Conservation (phyloP, 225 moss, liverwort and hornwort genomes). For the Pseudisothecium myosuroides region DNA sequence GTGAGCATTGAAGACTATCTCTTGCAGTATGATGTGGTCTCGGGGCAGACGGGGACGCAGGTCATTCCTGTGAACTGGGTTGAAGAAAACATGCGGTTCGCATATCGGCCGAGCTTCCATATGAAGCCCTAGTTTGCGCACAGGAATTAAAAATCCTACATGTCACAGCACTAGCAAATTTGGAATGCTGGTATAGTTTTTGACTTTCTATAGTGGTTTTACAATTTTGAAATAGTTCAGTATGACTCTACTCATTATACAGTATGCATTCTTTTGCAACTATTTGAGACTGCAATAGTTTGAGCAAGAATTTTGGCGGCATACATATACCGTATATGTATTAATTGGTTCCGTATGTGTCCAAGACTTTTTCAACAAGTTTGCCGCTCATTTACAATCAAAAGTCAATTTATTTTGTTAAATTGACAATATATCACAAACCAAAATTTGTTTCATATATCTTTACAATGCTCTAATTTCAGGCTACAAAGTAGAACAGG, state of each 20-base stretch:
- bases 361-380: neutral
- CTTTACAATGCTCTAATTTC: neutral
- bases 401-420: neutral
- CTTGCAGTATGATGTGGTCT: neutral
- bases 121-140: neutral
- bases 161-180: neutral
- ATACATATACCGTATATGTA: no score
- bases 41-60: neutral
- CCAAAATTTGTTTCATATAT: no score
- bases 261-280: neutral
- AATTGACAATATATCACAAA: neutral
- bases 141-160: neutral
- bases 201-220: no score
- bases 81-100: neutral
- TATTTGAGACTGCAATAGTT: neutral
- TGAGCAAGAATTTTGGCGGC: neutral
- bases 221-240: neutral
- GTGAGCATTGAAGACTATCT: neutral
- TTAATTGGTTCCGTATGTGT: no score
- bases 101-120: neutral
- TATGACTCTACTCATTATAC: neutral
- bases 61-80: neutral
- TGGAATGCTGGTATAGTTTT: no score
- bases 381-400: neutral
- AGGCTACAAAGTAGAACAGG: neutral